These are phyloP conservation scores for Triticum turgidum DNA, from an alignment of 176 grass and related monocot species.

Conservation along the genomic window DNA sequence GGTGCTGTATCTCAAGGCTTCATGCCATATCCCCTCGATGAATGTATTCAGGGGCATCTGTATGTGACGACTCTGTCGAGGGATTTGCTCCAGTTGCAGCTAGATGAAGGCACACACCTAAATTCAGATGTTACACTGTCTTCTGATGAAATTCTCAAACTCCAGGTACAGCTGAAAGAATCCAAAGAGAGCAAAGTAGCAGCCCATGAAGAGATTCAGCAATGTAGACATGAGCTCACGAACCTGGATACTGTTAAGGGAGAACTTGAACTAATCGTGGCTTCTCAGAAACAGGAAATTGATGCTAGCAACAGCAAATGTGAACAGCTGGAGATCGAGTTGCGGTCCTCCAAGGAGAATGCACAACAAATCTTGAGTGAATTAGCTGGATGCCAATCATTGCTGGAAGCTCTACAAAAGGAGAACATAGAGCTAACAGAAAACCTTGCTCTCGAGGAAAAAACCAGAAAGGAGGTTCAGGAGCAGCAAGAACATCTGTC, in stretches of 20 bases:
- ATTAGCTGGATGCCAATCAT: conserved; percentile 45
- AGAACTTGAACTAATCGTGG: conserved; percentile 46
- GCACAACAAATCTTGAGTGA: conserved; percentile 35
- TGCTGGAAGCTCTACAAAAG: conserved; percentile 58
- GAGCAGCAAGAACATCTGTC: conserved; percentile 52
- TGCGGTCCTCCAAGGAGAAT: conserved; percentile 51
- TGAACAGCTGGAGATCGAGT: conserved; percentile 51
- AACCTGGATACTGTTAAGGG: conserved; percentile 44
- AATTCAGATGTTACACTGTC: conserved; percentile 41
- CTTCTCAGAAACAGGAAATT: conserved; percentile 49
- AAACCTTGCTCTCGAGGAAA: conserved; percentile 53
- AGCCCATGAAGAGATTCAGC: conserved; percentile 48
- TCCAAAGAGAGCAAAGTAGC: conserved; percentile 45
- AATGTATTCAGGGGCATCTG: conserved; percentile 57
- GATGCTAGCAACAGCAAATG: conserved; percentile 39
- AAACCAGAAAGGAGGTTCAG: conserved; percentile 43
- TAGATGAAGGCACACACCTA: conserved; percentile 49
- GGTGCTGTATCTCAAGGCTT: neutral
- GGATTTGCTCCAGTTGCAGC: conserved; percentile 73
- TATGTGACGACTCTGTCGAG: conserved; percentile 57
- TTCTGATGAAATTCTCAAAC: conserved; percentile 48
- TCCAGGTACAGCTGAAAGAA: conserved; percentile 51
- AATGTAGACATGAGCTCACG: conserved; percentile 60
- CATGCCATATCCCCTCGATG: conserved; percentile 48
- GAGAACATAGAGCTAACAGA: conserved; percentile 52